Evolutionary conservation across 441 rosid genomes (phyloP).

Genomic region (Capsella rubella): DNA sequence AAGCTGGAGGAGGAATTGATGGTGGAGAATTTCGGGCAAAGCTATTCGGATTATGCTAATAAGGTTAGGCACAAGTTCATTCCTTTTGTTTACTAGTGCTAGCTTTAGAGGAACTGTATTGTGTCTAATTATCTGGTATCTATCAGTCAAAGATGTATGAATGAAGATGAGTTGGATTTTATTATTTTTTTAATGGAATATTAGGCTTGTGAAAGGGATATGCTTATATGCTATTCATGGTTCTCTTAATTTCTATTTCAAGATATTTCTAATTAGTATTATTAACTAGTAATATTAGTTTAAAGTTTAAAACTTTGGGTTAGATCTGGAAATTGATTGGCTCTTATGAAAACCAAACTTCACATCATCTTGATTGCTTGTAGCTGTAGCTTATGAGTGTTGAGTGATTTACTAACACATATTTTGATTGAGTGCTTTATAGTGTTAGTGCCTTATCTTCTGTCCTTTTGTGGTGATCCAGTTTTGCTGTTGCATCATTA

Average conservation of each 20-base stretch:
- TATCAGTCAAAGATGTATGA: conserved; percentile 45
- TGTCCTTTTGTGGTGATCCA: conserved; percentile 16
- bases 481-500: conserved; percentile 26
- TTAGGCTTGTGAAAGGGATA: conserved; percentile 45
- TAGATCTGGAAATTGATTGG: conserved; percentile 43
- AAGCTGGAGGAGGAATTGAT: conserved; percentile 76
- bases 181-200: conserved; percentile 35
- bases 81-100: conserved; percentile 73
- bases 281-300: conserved; percentile 25
- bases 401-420: conserved; percentile 21
- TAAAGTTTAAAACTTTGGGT: conserved; percentile 17
- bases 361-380: conserved; percentile 34
- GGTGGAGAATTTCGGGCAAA: conserved; percentile 80
- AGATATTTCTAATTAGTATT: conserved; percentile 25
- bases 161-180: conserved; percentile 30
- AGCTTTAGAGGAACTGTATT: conserved; percentile 39
- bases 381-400: conserved; percentile 34
- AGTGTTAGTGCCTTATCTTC: conserved; percentile 26
- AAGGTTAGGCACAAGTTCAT: conserved; percentile 84
- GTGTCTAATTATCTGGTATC: conserved; percentile 43
- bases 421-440: conserved; percentile 31
- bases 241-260: conserved; percentile 17
- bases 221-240: conserved; percentile 38
- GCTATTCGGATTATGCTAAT: conserved; percentile 64
- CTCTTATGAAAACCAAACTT: conserved; percentile 36